Percentiles rank a stretch among this genome's conserved stretches.
Conservation (phyloP, 768 basidiomycete genomes). For the Asterophora parasitica region DNA sequence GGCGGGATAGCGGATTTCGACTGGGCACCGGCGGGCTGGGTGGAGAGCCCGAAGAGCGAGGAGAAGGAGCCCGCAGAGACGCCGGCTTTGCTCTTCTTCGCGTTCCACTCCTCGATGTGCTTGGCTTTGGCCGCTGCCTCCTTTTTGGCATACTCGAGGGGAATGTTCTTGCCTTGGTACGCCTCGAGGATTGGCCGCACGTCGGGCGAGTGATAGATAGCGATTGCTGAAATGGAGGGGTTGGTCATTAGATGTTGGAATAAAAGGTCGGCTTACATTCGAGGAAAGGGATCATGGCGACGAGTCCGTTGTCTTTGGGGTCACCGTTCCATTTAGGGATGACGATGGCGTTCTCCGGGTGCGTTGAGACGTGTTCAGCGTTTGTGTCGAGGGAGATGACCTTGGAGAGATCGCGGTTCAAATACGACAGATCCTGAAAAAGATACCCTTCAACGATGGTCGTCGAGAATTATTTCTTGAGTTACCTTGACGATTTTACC, state of each 20-base stretch:
- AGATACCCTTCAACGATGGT: not conserved
- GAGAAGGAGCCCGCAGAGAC: constrained; percentile 31
- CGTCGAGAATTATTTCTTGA: not conserved
- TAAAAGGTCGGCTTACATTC: constrained; percentile 65
- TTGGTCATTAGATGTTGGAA: not conserved
- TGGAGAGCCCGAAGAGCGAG: constrained; percentile 33
- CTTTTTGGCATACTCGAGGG: constrained; percentile 82
- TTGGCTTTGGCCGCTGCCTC: constrained; percentile 79
- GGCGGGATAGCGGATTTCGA: constrained; percentile 28
- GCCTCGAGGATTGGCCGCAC: constrained; percentile 83
- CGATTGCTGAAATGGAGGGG: constrained; percentile 59
- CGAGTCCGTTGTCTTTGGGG: constrained; percentile 60
- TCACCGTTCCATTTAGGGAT: constrained; percentile 86
- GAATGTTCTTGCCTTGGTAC: constrained; percentile 85
- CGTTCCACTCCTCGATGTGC: constrained; percentile 81
- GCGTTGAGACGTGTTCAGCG: constrained; percentile 53
- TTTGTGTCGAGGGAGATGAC: constrained; percentile 82
- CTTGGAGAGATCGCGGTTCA: constrained; percentile 91
- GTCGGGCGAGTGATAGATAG: constrained; percentile 83
- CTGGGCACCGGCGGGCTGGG: constrained; percentile 10
- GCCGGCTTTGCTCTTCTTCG: constrained; percentile 30
- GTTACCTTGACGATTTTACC: constrained; percentile 82
- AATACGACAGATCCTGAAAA: constrained; percentile 78
- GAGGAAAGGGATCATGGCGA: constrained; percentile 95
- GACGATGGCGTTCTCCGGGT: constrained; percentile 87